phyloP scores from a whole-genome alignment of 2,329 filamentous ascomycete species.

The Didymella pinodella region DNA sequence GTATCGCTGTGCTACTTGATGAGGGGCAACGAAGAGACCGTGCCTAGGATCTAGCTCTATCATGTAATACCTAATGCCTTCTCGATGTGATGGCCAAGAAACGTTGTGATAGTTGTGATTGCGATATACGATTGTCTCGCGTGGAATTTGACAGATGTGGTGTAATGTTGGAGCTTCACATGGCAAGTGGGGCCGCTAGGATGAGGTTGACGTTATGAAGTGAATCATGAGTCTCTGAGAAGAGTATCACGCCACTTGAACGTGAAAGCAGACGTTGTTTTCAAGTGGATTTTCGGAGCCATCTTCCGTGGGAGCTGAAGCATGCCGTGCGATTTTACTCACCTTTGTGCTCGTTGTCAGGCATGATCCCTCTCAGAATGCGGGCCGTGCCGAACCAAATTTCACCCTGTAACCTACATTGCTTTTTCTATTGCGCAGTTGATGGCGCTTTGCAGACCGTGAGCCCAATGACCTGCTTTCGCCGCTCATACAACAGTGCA shows the following conservation, averaged over 20 bases:
- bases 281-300: not conserved
- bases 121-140: not conserved
- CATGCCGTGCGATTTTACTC: not conserved
- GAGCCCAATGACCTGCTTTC: not conserved
- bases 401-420: not conserved
- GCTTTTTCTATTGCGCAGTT: conserved; percentile 5
- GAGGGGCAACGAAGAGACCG: not conserved
- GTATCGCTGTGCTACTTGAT: not conserved
- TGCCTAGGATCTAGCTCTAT: not conserved
- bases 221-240: not conserved
- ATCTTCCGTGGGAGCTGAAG: not conserved
- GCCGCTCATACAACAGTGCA: not conserved
- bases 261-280: not conserved
- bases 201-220: no score
- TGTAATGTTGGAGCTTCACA: not conserved
- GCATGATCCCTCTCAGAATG: conserved; percentile 7
- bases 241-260: not conserved
- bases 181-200: not conserved
- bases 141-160: not conserved
- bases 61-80: not conserved
- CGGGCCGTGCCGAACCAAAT: conserved; percentile 20
- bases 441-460: not conserved
- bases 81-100: not conserved
- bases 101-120: not conserved
- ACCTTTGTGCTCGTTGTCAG: not conserved